These are phyloP conservation scores for Fusarium incarnatum DNA, from an alignment of 2,329 filamentous ascomycete genomes.

Conservation along the genomic window DNA sequence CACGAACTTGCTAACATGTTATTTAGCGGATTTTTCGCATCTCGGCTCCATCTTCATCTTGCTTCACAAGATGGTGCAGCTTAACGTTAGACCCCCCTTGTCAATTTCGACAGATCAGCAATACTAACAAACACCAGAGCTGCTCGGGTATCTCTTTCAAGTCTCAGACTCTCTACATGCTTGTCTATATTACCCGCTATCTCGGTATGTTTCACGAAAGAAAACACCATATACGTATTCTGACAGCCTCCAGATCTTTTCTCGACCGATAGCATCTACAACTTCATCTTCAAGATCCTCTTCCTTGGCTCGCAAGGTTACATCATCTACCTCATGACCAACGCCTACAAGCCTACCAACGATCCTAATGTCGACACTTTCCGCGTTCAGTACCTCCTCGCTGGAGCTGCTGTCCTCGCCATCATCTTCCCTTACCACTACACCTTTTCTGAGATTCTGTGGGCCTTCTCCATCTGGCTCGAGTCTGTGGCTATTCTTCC, in stretches of 20 bases:
- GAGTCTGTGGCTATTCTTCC: slow-evolving; percentile 96
- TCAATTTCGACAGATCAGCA: slow-evolving; percentile 10
- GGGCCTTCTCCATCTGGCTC: slow-evolving; percentile 98
- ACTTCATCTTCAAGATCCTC: slow-evolving; percentile 93
- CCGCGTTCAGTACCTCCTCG: slow-evolving; percentile 93
- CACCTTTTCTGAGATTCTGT: slow-evolving; percentile 85
- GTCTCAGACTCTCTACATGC: slow-evolving; percentile 92
- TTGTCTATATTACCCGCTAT: slow-evolving; percentile 95
- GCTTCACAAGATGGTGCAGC: slow-evolving; percentile 94
- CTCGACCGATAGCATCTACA: slow-evolving; percentile 86
- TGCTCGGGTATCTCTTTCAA: slow-evolving; percentile 99
- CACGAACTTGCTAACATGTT: slow-evolving; percentile 33
- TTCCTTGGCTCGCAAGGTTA: slow-evolving; percentile 93
- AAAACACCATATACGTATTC: background rate
- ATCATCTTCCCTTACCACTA: slow-evolving; percentile 89
- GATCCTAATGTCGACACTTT: slow-evolving; percentile 98
- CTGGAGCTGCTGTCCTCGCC: slow-evolving; percentile 80
- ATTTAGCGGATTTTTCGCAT: slow-evolving; percentile 91
- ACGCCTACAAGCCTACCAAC: slow-evolving; percentile 96
- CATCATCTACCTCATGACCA: slow-evolving; percentile 98
- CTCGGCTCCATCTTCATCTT: slow-evolving; percentile 93
- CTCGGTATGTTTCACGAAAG: slow-evolving; percentile 68
- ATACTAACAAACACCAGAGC: slow-evolving; percentile 70
- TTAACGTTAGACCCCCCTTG: slow-evolving; percentile 73
- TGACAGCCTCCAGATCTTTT: slow-evolving; percentile 75